phyloP scores from a whole-genome alignment of 495 filamentous ascomycete genomes.

The Talaromyces nanjingensis region DNA sequence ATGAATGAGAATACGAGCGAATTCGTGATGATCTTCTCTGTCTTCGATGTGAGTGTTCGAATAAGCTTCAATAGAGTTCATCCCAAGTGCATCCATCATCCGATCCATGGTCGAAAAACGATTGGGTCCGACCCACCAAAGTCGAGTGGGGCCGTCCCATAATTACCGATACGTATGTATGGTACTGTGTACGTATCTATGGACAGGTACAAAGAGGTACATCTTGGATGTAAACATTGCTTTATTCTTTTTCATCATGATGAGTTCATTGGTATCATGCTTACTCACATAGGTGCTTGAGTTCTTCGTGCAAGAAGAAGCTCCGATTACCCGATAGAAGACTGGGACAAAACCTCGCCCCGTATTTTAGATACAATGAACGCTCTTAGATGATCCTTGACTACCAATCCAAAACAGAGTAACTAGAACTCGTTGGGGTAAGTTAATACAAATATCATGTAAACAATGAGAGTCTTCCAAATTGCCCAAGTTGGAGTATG shows the following conservation, averaged over 20 bases:
- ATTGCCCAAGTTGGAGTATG: no score
- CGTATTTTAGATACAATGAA: neutral
- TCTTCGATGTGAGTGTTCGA: neutral
- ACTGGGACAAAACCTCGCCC: neutral
- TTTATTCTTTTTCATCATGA: neutral
- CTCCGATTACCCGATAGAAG: neutral
- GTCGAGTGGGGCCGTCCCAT: neutral
- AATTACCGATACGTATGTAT: neutral
- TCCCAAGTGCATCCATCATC: neutral
- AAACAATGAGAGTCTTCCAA: neutral
- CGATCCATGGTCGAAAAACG: neutral
- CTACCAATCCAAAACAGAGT: neutral
- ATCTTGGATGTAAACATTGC: no score
- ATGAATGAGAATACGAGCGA: neutral
- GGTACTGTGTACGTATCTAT: neutral
- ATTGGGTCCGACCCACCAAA: neutral
- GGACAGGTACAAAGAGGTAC: neutral
- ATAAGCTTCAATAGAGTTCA: neutral
- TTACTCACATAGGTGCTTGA: no score
- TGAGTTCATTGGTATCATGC: neutral
- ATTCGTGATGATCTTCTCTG: neutral
- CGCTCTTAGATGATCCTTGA: neutral
- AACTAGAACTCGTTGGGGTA: neutral
- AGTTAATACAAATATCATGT: neutral
- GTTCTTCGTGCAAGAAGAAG: no score